A percentile compares a stretch with the other conserved stretches of the same genome.
Conservation (phyloP, 2,329 filamentous ascomycete genomes). For the Epichloe hybrida region DNA sequence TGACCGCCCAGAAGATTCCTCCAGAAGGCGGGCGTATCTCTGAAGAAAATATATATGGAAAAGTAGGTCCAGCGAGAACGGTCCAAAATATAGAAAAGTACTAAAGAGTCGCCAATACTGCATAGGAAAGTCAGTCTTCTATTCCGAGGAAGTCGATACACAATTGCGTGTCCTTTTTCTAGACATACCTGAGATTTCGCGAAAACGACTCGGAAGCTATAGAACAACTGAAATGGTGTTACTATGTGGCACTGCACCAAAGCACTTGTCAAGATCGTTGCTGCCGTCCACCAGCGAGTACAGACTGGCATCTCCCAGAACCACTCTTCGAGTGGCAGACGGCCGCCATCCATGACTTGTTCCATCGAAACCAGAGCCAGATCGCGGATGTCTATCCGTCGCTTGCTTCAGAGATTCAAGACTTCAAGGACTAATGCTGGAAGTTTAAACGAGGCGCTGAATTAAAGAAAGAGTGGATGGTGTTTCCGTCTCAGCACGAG, state of each 20-base stretch:
- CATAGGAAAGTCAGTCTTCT: slow-evolving; percentile 7
- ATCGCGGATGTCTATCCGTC: too few species aligned
- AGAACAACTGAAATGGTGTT: slow-evolving; percentile 91
- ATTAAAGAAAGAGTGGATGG: too few species aligned
- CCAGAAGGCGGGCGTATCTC: slow-evolving; percentile 85
- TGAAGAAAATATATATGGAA: slow-evolving; percentile 99
- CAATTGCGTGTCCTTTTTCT: background rate
- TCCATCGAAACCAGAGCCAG: slow-evolving; percentile 30
- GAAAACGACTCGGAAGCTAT: slow-evolving; percentile 87
- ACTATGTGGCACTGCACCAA: slow-evolving; percentile 88
- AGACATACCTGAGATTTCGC: slow-evolving; percentile 72
- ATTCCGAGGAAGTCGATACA: background rate
- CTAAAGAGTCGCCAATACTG: slow-evolving; percentile 96
- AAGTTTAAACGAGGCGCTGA: too few species aligned
- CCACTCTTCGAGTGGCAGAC: slow-evolving; percentile 85
- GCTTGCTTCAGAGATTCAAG: background rate
- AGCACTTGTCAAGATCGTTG: slow-evolving; percentile 74
- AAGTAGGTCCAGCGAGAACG: slow-evolving; percentile 81
- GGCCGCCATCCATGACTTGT: slow-evolving; percentile 45
- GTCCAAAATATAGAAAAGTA: slow-evolving; percentile 95
- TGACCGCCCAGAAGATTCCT: slow-evolving; percentile 84
- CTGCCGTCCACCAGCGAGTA: slow-evolving; percentile 93
- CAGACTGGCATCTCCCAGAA: slow-evolving; percentile 98
- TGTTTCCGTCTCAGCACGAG: too few species aligned
- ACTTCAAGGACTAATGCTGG: background rate